Evolutionary conservation across 805 yeast species (phyloP).

Genomic region (Candida sonorensis): DNA sequence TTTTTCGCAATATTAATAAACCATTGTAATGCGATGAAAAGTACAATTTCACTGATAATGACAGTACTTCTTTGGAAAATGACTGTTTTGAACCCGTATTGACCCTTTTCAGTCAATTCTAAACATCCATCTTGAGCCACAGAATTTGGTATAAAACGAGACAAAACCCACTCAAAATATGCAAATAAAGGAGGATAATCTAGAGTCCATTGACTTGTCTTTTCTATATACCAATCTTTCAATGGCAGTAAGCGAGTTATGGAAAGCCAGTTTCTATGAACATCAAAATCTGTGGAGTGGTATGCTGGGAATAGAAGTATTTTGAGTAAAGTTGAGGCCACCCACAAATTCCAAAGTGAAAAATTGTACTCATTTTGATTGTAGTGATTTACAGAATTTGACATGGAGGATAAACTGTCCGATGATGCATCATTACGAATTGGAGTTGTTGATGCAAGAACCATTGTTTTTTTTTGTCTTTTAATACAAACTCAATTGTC

Average conservation of each 20-base stretch:
- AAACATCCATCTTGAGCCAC: constrained; percentile 75
- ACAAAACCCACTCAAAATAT: constrained; percentile 78
- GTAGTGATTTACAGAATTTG: too few species aligned
- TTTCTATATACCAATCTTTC: constrained; percentile 75
- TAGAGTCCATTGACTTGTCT: constrained; percentile 81
- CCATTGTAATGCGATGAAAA: constrained; percentile 67
- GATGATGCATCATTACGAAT: too few species aligned
- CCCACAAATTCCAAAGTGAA: constrained; percentile 61
- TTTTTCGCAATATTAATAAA: constrained; percentile 45
- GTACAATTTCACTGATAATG: constrained; percentile 62
- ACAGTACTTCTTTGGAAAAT: constrained; percentile 81
- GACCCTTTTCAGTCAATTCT: constrained; percentile 56
- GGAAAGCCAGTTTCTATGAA: constrained; percentile 95
- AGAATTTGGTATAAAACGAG: constrained; percentile 58
- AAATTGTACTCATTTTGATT: constrained; percentile 26
- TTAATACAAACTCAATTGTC: too few species aligned
- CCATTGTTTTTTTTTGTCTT: too few species aligned
- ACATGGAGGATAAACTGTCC: not conserved
- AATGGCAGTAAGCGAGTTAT: constrained; percentile 74
- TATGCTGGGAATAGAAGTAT: constrained; percentile 69
- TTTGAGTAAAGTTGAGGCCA: constrained; percentile 54
- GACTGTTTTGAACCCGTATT: constrained; percentile 72
- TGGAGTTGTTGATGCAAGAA: too few species aligned
- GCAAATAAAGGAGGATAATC: constrained; percentile 99
- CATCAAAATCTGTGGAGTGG: constrained; percentile 95